Conservation (phyloP, 2,329 filamentous ascomycete genomes). For the Didymella lethalis region DNA sequence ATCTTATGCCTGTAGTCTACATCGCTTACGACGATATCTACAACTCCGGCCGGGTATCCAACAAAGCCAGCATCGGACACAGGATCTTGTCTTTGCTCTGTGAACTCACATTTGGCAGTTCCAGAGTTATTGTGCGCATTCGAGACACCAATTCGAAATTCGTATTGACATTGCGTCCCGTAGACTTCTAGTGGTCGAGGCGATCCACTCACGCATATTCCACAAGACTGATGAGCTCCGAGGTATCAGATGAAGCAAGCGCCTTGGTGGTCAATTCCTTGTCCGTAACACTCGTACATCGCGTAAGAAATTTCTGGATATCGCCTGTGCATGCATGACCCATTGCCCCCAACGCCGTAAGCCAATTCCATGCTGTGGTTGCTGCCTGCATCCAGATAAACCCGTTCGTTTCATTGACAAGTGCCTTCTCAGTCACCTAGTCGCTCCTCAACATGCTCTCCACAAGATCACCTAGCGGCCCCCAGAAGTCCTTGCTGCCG, state of each 20-base stretch:
- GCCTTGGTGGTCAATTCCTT: conserved; percentile 2
- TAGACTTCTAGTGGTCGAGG: no score
- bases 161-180: no score
- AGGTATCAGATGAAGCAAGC: neutral
- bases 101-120: no score
- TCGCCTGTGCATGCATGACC: conserved; percentile 14
- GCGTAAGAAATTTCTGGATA: conserved; percentile 15
- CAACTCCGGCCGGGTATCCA: no score
- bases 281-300: conserved; percentile 21
- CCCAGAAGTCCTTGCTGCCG: conserved; percentile 93
- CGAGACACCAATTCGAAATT: no score
- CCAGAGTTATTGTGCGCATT: no score
- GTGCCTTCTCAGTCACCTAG: conserved; percentile 48
- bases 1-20: no score
- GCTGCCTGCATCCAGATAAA: neutral
- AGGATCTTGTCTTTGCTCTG: no score
- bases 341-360: conserved; percentile 16
- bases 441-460: conserved; percentile 98
- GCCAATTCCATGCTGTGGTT: conserved; percentile 7
- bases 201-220: no score
- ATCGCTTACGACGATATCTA: no score
- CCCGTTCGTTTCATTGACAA: neutral
- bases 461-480: conserved; percentile 90
- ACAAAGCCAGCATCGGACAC: no score
- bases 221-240: no score